Percentiles rank a stretch among this genome's conserved stretches.
These are phyloP conservation scores for Carex myosuroides DNA, from an alignment of 176 grass and related monocot genomes.

Conservation along the genomic window DNA sequence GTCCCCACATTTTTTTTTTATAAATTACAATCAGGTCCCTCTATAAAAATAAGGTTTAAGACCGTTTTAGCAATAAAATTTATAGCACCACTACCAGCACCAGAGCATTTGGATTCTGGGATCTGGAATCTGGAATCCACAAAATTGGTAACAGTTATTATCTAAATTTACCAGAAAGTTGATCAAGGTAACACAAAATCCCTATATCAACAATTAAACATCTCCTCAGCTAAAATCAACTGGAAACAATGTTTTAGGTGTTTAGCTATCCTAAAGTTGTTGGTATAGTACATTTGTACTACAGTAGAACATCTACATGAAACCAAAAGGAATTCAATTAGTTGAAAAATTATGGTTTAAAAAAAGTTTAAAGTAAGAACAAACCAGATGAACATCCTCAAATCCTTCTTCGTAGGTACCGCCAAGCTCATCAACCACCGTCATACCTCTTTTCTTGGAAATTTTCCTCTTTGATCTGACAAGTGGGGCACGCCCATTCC, in stretches of 20 bases:
- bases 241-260: neutral
- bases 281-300: neutral
- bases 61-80: neutral
- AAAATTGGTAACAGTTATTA: neutral
- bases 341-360: neutral
- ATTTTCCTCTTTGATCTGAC: constrained; percentile 10
- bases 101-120: neutral
- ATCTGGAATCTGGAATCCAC: neutral
- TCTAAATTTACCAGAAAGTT: neutral
- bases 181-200: neutral
- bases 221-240: neutral
- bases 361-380: neutral
- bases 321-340: neutral
- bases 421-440: constrained; percentile 34
- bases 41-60: neutral
- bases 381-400: constrained; percentile 29
- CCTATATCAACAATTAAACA: neutral
- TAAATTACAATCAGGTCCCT: neutral
- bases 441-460: constrained; percentile 13
- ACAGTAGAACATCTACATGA: too few species aligned
- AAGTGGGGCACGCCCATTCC: neutral
- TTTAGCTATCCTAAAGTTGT: too few species aligned
- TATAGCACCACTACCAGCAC: neutral
- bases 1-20: neutral
- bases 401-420: constrained; percentile 42